Conservation (phyloP, 352 stramenopile genomes). For the Phytophthora vignae region DNA sequence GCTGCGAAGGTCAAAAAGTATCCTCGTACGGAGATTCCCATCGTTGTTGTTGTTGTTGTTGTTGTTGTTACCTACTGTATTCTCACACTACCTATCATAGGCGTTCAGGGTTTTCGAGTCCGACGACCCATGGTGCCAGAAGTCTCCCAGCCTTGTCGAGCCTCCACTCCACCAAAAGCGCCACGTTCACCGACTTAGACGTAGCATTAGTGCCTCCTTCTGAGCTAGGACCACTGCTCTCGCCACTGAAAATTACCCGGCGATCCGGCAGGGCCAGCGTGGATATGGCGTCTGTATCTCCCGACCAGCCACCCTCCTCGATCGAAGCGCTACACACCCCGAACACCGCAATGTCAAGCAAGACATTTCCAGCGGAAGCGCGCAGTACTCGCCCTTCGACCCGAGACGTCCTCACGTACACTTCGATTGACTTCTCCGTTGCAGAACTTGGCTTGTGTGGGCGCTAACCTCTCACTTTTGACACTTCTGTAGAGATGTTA, state of each 20-base stretch:
- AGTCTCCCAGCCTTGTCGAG: constrained; percentile 46
- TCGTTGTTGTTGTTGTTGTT: no score
- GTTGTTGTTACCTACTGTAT: no score
- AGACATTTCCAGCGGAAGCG: constrained; percentile 3
- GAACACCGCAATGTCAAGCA: constrained; percentile 2
- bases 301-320: neutral
- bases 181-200: constrained; percentile 11
- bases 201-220: constrained; percentile 8
- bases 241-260: constrained; percentile 39
- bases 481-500: constrained; percentile 1
- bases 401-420: constrained; percentile 7
- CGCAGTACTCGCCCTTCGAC: constrained; percentile 8
- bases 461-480: constrained; percentile 2
- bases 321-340: constrained; percentile 3
- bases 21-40: no score
- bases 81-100: no score
- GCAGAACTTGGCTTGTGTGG: neutral
- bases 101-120: constrained; percentile 6
- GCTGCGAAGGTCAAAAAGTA: constrained; percentile 33
- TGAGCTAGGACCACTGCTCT: constrained; percentile 36
- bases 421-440: neutral
- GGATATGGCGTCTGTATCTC: constrained; percentile 8
- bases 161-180: constrained; percentile 33
- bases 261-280: neutral
- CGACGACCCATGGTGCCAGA: constrained; percentile 27